Evolutionary conservation across 2,329 filamentous ascomycete genomes (phyloP).

Genomic region (Penicillium crustosum): DNA sequence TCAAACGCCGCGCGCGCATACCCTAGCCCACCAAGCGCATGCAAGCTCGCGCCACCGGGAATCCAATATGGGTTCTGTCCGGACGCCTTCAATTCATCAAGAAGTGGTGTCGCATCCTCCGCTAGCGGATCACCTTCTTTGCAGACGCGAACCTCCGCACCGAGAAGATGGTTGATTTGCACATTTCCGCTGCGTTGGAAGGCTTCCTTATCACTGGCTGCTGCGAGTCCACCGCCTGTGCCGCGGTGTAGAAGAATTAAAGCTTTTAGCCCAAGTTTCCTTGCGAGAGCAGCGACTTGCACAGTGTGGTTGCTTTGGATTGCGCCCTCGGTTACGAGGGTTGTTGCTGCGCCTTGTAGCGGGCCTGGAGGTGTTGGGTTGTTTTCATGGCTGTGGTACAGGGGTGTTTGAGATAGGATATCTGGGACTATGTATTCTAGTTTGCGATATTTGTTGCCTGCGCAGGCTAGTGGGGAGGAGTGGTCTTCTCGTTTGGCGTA

Average conservation of each 20-base stretch:
- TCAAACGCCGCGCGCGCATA: slow-evolving; percentile 37
- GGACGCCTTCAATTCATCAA: slow-evolving; percentile 23
- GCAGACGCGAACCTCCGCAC: slow-evolving; percentile 52
- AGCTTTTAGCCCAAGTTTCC: slow-evolving; percentile 27
- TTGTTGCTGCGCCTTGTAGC: slow-evolving; percentile 24
- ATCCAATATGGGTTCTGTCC: slow-evolving; percentile 35
- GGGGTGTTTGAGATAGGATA: slow-evolving; percentile 26
- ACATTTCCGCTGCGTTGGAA: slow-evolving; percentile 31
- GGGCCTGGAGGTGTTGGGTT: slow-evolving; percentile 8
- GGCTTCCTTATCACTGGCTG: slow-evolving; percentile 15
- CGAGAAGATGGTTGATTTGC: slow-evolving; percentile 31
- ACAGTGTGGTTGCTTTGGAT: slow-evolving; percentile 42
- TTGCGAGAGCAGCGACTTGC: slow-evolving; percentile 34
- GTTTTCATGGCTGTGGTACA: slow-evolving; percentile 19
- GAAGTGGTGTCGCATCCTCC: slow-evolving; percentile 19
- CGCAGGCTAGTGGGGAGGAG: slow-evolving; percentile 33
- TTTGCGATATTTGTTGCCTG: slow-evolving; percentile 43
- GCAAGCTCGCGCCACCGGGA: slow-evolving; percentile 37
- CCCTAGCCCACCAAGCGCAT: slow-evolving; percentile 35
- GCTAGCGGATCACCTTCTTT: slow-evolving; percentile 54
- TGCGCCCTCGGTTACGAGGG: slow-evolving; percentile 38
- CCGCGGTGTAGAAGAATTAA: slow-evolving; percentile 30
- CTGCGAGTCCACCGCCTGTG: slow-evolving; percentile 28
- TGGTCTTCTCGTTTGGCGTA: slow-evolving; percentile 40
- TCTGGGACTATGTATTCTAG: slow-evolving; percentile 40